These are phyloP conservation scores for Sugiyamaella boreocaroliniensis DNA, from an alignment of 805 yeast species.

Conservation along the genomic window DNA sequence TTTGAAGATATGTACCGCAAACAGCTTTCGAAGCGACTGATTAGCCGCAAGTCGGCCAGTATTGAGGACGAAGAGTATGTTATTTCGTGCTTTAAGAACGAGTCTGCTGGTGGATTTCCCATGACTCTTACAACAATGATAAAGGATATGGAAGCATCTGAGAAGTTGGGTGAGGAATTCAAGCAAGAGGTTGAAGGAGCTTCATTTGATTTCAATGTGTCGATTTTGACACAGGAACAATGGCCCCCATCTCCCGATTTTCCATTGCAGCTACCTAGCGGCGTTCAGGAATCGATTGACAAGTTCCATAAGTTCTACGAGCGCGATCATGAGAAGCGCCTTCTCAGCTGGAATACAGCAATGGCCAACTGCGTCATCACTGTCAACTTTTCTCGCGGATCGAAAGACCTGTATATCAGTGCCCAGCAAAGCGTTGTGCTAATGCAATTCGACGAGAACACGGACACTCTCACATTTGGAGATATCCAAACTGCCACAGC, in stretches of 20 bases:
- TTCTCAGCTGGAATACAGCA: conserved; percentile 26
- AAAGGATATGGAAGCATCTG: conserved; percentile 78
- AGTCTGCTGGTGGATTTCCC: conserved; percentile 84
- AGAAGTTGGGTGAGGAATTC: conserved; percentile 53
- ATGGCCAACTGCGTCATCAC: conserved; percentile 27
- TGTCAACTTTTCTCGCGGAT: conserved; percentile 27
- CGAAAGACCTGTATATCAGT: conserved; percentile 25
- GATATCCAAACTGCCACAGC: conserved; percentile 18
- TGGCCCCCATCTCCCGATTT: conserved; percentile 30
- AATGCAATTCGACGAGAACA: conserved; percentile 22
- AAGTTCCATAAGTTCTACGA: conserved; percentile 23
- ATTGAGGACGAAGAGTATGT: conserved; percentile 75
- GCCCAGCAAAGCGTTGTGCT: conserved; percentile 26
- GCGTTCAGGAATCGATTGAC: conserved; percentile 19
- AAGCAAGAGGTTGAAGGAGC: conserved; percentile 22
- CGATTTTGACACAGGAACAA: conserved; percentile 26
- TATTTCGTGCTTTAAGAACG: conserved; percentile 75
- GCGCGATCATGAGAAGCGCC: conserved; percentile 12
- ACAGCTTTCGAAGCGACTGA: conserved; percentile 76
- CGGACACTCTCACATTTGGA: conserved; percentile 14
- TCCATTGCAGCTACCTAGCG: conserved; percentile 22
- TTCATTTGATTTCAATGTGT: conserved; percentile 20
- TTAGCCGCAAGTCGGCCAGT: conserved; percentile 71
- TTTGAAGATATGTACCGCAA: conserved; percentile 90
- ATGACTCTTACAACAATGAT: conserved; percentile 91